Conservation (phyloP, 192 early-diverging fungal species). For the Chytriomyces sp. region DNA sequence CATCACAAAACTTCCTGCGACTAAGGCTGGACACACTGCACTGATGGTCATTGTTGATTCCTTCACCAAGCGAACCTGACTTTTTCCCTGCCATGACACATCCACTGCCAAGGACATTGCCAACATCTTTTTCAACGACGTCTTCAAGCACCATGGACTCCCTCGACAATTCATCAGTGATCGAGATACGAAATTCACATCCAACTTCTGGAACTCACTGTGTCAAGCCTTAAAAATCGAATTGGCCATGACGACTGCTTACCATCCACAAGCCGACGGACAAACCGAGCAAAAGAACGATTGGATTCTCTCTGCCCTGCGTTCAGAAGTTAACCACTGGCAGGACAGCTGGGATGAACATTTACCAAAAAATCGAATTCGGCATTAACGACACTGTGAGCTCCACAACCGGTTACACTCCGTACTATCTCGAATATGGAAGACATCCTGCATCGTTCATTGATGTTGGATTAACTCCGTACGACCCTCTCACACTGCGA, state of each 20-base stretch:
- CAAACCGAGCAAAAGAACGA: slow-evolving; percentile 48
- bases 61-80: background rate
- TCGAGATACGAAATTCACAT: slow-evolving; percentile 49
- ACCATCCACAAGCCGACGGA: slow-evolving; percentile 45
- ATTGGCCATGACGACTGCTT: slow-evolving; percentile 40
- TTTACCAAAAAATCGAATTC: slow-evolving; percentile 53
- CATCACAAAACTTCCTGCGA: too few relatives aligned
- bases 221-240: slow-evolving; percentile 33
- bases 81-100: slow-evolving; percentile 2
- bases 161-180: slow-evolving; percentile 55
- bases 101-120: slow-evolving; percentile 19
- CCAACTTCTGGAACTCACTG: slow-evolving; percentile 42
- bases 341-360: slow-evolving; percentile 51
- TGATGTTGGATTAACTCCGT: background rate
- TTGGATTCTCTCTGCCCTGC: slow-evolving; percentile 37
- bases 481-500: background rate
- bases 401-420: slow-evolving; percentile 37
- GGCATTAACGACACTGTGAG: slow-evolving; percentile 57
- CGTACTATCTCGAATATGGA: slow-evolving; percentile 36
- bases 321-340: slow-evolving; percentile 37
- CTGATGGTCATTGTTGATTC: slow-evolving; percentile 17
- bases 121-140: background rate
- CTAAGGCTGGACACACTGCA: background rate
- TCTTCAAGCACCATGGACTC: slow-evolving; percentile 26
- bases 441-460: slow-evolving; percentile 20